phyloP scores from a whole-genome alignment of 805 yeast genomes.

The Barnettozyma pratensis region DNA sequence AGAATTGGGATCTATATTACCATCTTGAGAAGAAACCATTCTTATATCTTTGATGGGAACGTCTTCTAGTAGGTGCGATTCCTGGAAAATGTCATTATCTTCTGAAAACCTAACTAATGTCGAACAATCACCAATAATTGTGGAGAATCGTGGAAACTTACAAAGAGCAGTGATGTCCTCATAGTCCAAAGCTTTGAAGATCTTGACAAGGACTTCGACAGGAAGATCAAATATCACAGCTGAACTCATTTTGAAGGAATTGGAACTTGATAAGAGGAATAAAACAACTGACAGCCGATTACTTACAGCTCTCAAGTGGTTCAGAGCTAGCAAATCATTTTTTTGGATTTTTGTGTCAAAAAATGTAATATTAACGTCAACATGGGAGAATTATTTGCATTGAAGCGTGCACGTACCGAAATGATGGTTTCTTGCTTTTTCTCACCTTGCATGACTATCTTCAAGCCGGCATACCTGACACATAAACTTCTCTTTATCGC shows the following conservation, averaged over 20 bases:
- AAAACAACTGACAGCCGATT: not conserved
- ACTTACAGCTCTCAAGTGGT: not conserved
- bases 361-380: too few relatives aligned
- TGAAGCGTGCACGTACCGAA: too few relatives aligned
- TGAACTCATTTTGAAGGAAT: not conserved
- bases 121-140: not conserved
- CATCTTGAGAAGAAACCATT: not conserved
- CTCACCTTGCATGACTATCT: too few relatives aligned
- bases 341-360: too few relatives aligned
- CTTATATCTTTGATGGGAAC: not conserved
- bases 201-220: not conserved
- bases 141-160: not conserved
- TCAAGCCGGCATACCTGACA: too few relatives aligned
- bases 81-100: not conserved
- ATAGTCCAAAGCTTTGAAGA: not conserved
- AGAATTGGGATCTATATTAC: not conserved
- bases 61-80: not conserved
- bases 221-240: not conserved
- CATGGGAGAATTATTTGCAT: too few relatives aligned
- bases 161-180: not conserved
- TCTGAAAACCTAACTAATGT: not conserved
- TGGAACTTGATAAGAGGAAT: not conserved
- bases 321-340: too few relatives aligned
- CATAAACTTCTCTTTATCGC: too few relatives aligned
- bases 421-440: too few relatives aligned